phyloP scores from a whole-genome alignment of 495 filamentous ascomycete genomes.

The Astrocystis sublimbata region DNA sequence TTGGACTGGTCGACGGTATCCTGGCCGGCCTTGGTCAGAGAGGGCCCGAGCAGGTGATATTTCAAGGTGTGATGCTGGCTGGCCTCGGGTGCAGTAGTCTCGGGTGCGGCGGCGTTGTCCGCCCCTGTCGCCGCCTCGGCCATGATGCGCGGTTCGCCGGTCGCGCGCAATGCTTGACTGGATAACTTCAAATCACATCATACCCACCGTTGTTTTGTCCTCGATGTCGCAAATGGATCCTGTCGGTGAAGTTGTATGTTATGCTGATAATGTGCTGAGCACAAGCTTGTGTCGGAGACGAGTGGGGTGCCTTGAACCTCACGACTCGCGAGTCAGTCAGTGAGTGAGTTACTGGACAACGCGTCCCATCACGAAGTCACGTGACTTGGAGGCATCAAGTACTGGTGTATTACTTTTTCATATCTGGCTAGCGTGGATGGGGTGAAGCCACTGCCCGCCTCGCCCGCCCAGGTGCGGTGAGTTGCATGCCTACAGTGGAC shows the following conservation, averaged over 20 bases:
- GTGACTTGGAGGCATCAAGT: too few relatives aligned
- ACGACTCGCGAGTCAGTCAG: too few relatives aligned
- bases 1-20: slow-evolving; percentile 91
- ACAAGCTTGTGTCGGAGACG: not conserved
- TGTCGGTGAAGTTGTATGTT: too few relatives aligned
- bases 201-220: not conserved
- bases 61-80: slow-evolving; percentile 50
- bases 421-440: too few relatives aligned
- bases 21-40: slow-evolving; percentile 91
- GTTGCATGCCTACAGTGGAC: too few relatives aligned
- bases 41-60: slow-evolving; percentile 81
- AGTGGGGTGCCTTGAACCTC: too few relatives aligned
- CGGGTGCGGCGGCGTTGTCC: not conserved
- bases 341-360: too few relatives aligned
- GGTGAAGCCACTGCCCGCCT: too few relatives aligned
- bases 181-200: not conserved
- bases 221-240: not conserved
- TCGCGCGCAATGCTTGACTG: not conserved
- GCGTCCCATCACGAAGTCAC: too few relatives aligned
- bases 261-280: not conserved
- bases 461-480: too few relatives aligned
- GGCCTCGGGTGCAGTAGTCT: slow-evolving; percentile 21
- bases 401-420: too few relatives aligned
- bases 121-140: slow-evolving; percentile 10
- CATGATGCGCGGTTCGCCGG: not conserved